Percentiles rank a stretch among this genome's conserved stretches.
phyloP scores from a whole-genome alignment of 805 yeast species.

The Suhomyces sp. region DNA sequence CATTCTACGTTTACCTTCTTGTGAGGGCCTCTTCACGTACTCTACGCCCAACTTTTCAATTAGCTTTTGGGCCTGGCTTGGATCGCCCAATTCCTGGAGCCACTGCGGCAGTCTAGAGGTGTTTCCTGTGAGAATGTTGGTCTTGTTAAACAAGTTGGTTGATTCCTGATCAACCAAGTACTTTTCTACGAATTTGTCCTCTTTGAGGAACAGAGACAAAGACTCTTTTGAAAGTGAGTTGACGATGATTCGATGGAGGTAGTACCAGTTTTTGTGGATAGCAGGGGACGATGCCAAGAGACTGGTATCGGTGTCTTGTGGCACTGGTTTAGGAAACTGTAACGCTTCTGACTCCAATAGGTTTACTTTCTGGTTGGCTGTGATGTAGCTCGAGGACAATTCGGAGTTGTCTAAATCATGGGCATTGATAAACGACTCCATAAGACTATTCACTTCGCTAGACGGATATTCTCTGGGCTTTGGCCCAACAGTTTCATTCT shows the following conservation, averaged over 20 bases:
- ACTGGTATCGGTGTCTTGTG: conserved; percentile 10
- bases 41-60: conserved; percentile 19
- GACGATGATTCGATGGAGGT: conserved; percentile 23
- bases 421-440: conserved; percentile 31
- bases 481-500: not conserved
- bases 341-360: conserved; percentile 14
- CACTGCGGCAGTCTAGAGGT: conserved; percentile 12
- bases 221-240: conserved; percentile 19
- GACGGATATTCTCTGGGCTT: conserved; percentile 6
- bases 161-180: conserved; percentile 14
- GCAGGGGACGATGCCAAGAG: conserved; percentile 32
- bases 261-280: conserved; percentile 20
- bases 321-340: conserved; percentile 13
- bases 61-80: conserved; percentile 17
- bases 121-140: conserved; percentile 24
- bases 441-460: conserved; percentile 14
- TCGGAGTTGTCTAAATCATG: conserved; percentile 21
- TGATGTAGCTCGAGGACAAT: not conserved
- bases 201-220: conserved; percentile 18
- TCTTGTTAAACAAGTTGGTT: conserved; percentile 32
- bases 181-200: conserved; percentile 23
- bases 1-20: conserved; percentile 13
- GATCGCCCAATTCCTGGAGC: conserved; percentile 14
- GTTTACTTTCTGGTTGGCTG: conserved; percentile 15
- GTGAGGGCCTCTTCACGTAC: conserved; percentile 17